phyloP scores from a whole-genome alignment of 495 filamentous ascomycete species.

The Podospora bellae-mahoneyi region DNA sequence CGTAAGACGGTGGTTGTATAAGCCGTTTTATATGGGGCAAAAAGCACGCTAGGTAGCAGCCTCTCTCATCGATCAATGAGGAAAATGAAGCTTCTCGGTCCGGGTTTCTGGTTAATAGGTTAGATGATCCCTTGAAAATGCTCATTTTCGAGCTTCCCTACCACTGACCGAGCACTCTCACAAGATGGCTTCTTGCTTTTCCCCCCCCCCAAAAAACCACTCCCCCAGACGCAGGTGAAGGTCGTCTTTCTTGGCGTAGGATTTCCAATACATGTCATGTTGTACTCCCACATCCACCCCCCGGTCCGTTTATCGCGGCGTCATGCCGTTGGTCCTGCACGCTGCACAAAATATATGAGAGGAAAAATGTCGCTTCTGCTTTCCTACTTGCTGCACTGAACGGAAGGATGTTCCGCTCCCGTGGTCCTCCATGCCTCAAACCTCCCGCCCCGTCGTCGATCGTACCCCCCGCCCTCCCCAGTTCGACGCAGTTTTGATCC shows the following conservation, averaged over 20 bases:
- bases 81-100: neutral
- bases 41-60: too few species aligned
- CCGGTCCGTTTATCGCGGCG: neutral
- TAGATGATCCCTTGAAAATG: neutral
- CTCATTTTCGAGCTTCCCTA: neutral
- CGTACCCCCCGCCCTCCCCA: too few species aligned
- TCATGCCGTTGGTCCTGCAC: neutral
- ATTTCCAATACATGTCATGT: neutral
- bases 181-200: too few species aligned
- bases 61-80: neutral
- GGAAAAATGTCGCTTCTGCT: neutral
- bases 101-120: neutral
- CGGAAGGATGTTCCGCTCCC: neutral
- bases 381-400: neutral
- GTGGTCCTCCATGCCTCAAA: neutral
- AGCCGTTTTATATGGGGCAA: neutral
- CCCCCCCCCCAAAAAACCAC: neutral
- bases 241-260: neutral
- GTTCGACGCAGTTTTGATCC: neutral
- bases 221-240: neutral
- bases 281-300: neutral
- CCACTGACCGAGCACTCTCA: neutral
- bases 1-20: constrained; percentile 6
- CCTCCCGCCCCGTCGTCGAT: neutral
- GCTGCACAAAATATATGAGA: neutral